These are phyloP conservation scores for Xylariomycetidae sp. DNA, from an alignment of 2,329 filamentous ascomycete genomes.

Conservation along the genomic window DNA sequence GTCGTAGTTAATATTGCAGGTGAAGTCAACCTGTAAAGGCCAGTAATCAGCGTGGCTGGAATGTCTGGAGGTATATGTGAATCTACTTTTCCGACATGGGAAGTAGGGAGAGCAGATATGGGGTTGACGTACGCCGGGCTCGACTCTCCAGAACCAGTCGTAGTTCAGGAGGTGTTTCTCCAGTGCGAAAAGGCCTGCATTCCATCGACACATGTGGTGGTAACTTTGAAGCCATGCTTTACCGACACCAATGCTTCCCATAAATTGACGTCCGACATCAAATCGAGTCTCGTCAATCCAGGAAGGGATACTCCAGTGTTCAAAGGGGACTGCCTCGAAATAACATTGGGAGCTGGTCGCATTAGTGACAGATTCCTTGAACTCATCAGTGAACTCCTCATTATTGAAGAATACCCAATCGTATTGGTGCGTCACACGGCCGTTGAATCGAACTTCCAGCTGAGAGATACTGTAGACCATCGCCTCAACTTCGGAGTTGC, in stretches of 20 bases:
- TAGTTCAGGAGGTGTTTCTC: slow-evolving; percentile 64
- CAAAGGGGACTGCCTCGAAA: slow-evolving; percentile 68
- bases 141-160: slow-evolving; percentile 58
- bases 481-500: slow-evolving; percentile 64
- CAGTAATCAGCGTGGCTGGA: no score
- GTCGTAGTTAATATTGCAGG: slow-evolving; percentile 69
- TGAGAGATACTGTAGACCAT: slow-evolving; percentile 68
- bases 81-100: no score
- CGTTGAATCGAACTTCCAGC: slow-evolving; percentile 73
- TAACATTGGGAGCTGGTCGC: slow-evolving; percentile 66
- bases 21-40: slow-evolving; percentile 45
- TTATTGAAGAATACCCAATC: slow-evolving; percentile 89
- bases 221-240: slow-evolving; percentile 63
- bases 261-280: slow-evolving; percentile 56
- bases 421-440: slow-evolving; percentile 67
- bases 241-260: slow-evolving; percentile 61
- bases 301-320: slow-evolving; percentile 70
- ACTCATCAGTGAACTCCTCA: slow-evolving; percentile 70
- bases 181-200: slow-evolving; percentile 75
- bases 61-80: no score
- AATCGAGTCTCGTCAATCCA: slow-evolving; percentile 68
- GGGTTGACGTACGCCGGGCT: slow-evolving; percentile 51
- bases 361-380: slow-evolving; percentile 64
- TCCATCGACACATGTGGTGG: slow-evolving; percentile 79
- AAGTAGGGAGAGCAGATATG: no score